Evolutionary conservation across 306 rosid species (phyloP).

Genomic region (Quercus aquifolioides): DNA sequence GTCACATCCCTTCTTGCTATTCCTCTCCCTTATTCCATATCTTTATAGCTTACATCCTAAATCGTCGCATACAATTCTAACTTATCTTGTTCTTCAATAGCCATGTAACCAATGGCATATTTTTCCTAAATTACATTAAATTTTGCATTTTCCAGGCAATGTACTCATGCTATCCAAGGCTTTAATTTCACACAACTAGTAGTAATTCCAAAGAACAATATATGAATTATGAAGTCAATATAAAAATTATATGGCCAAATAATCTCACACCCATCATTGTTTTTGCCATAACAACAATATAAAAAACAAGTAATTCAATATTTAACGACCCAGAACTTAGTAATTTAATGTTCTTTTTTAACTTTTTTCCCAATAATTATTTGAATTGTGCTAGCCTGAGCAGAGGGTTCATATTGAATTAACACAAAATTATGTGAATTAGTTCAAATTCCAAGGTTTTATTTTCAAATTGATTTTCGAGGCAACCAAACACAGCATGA

Average conservation of each 20-base stretch:
- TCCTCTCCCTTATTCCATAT: not conserved
- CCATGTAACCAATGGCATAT: not conserved
- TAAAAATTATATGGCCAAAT: not conserved
- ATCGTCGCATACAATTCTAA: not conserved
- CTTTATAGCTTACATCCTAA: not conserved
- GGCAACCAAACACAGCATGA: not conserved
- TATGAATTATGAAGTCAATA: no score
- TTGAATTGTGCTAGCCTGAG: not conserved
- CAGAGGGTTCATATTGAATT: not conserved
- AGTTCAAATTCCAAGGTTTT: not conserved
- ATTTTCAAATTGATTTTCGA: not conserved
- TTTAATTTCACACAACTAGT: not conserved
- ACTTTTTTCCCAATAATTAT: not conserved
- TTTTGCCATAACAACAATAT: not conserved
- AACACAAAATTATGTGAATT: not conserved
- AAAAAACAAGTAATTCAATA: not conserved
- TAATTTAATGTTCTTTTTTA: not conserved
- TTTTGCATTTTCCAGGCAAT: not conserved
- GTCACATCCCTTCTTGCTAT: not conserved
- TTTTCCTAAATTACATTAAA: not conserved
- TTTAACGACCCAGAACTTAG: not conserved
- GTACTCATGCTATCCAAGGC: not conserved
- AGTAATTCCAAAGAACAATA: no score
- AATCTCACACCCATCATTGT: not conserved
- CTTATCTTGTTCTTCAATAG: not conserved